Evolutionary conservation across 116 monocot species (phyloP).

Genomic region (Iris pallida): DNA sequence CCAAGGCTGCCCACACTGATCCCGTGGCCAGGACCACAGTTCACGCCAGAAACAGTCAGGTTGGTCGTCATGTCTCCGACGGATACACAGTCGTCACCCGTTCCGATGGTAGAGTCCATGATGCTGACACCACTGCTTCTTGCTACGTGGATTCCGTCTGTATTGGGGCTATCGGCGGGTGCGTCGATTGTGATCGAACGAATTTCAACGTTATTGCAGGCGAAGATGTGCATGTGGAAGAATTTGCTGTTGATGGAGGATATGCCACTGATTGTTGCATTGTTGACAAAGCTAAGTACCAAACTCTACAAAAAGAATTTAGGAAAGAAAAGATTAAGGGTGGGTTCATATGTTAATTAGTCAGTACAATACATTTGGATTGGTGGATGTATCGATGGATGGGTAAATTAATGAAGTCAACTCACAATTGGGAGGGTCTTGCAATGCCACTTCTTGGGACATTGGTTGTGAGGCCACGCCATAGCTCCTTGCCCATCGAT

Average conservation of each 20-base stretch:
- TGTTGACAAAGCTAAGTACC: slow-evolving; percentile 30
- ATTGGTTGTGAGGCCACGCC: slow-evolving; percentile 46
- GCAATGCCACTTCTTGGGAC: slow-evolving; percentile 40
- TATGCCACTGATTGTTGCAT: slow-evolving; percentile 31
- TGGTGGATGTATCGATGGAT: too few species aligned
- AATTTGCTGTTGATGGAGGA: slow-evolving; percentile 67
- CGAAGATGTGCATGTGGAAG: slow-evolving; percentile 56
- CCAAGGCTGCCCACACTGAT: slow-evolving; percentile 55
- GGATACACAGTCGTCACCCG: slow-evolving; percentile 91
- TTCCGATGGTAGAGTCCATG: slow-evolving; percentile 30
- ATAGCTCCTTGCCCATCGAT: slow-evolving; percentile 52
- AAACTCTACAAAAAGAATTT: slow-evolving; percentile 35
- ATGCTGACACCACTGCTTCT: slow-evolving; percentile 34
- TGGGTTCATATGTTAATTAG: too few species aligned
- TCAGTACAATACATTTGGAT: too few species aligned
- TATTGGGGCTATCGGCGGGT: slow-evolving; percentile 66
- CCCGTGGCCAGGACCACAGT: slow-evolving; percentile 83
- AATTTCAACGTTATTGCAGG: slow-evolving; percentile 33
- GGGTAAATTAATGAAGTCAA: too few species aligned
- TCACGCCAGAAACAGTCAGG: slow-evolving; percentile 33
- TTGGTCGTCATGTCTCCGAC: slow-evolving; percentile 52
- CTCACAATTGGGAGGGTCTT: slow-evolving; percentile 49
- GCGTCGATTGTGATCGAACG: slow-evolving; percentile 39
- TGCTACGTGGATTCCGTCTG: slow-evolving; percentile 86
- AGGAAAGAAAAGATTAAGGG: background rate